Evolutionary conservation across 2,329 filamentous ascomycete genomes (phyloP), one percentile per base, ranked within the genome.

Genomic region (Sordariomycetes sp.): DNA sequence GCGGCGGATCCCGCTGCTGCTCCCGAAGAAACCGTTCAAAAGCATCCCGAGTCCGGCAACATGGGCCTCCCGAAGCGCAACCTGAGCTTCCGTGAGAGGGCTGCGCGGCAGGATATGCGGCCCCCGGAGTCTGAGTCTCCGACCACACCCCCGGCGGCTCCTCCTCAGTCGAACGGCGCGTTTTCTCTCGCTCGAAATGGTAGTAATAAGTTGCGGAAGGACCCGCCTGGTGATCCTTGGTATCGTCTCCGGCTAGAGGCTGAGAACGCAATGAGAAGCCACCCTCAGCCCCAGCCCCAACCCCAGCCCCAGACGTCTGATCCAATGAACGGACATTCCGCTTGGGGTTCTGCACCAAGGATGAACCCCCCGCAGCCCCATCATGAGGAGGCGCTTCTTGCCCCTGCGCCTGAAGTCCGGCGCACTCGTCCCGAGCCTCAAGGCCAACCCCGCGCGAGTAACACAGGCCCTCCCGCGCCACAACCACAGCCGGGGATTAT

Each of bases 131-230:
- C 53, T 24, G 52, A 55, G 22, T 32, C 60, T 20, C 54, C 52
- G 6, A 6, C 51, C 22, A 25, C 37, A 16, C 35, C 22, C 8
- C 51, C 51, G 34, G 25, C 51, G 24, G 35, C 20, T 48, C 58
- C 32, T 22, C 60, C 61, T n/a, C 63, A 64, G 3, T 65, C 68
- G 3, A 64, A 64, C 5, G 69, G 69, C 32, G 68, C 71, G 46
- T 70, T 74, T 55, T 70, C 73, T 59, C 62, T 77, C 37, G 66
- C 71, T 10, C 75, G 79, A 55, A 79, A 70, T 58, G 76, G 72
- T n/a, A 85, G 80, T 64, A 82, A 83, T 62, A 85, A 81, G 64
- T 69, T 83, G 40, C 78, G 73, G 65, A 85, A 85, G 61, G 76
- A 81, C 2, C 81, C 79, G 1, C 79, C 81, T 1, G 72, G 69